These are phyloP conservation scores for Dothideomycetes sp. DNA, from an alignment of 2,329 filamentous ascomycete species.

Conservation along the genomic window DNA sequence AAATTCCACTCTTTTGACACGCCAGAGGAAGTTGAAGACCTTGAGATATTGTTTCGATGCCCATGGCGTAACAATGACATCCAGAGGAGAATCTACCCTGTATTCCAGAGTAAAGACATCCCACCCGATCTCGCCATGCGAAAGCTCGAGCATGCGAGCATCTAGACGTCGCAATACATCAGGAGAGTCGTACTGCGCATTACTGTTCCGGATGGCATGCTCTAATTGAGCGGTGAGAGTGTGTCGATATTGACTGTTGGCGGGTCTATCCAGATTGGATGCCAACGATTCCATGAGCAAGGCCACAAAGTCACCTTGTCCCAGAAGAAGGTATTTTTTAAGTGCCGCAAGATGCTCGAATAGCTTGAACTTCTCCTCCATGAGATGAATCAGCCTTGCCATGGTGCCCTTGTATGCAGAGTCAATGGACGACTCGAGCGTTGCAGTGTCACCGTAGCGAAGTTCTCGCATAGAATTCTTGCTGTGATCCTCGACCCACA, in stretches of 20 bases:
- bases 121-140: slow-evolving; percentile 96
- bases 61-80: slow-evolving; percentile 95
- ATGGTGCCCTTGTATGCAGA: slow-evolving; percentile 97
- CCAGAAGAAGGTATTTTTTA: slow-evolving; percentile 89
- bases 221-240: slow-evolving; percentile 96
- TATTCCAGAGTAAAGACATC: slow-evolving; percentile 98
- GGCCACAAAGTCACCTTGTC: slow-evolving; percentile 94
- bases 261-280: slow-evolving; percentile 84
- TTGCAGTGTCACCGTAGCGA: slow-evolving; percentile 85
- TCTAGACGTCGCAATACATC: slow-evolving; percentile 88
- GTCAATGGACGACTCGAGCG: slow-evolving; percentile 85
- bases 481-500: slow-evolving; percentile 93
- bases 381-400: slow-evolving; percentile 84
- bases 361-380: slow-evolving; percentile 90
- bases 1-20: slow-evolving; percentile 95
- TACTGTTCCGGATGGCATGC: slow-evolving; percentile 92
- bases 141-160: slow-evolving; percentile 95
- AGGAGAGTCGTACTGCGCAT: slow-evolving; percentile 87
- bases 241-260: slow-evolving; percentile 93
- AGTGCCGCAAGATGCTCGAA: slow-evolving; percentile 86
- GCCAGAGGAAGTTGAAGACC: slow-evolving; percentile 98
- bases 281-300: slow-evolving; percentile 94
- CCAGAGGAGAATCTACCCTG: slow-evolving; percentile 91
- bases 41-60: slow-evolving; percentile 95
- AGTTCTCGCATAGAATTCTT: slow-evolving; percentile 88